Base-by-base conservation (phyloP, 2,329 filamentous ascomycete species). In the Fusarium nelsonii region DNA sequence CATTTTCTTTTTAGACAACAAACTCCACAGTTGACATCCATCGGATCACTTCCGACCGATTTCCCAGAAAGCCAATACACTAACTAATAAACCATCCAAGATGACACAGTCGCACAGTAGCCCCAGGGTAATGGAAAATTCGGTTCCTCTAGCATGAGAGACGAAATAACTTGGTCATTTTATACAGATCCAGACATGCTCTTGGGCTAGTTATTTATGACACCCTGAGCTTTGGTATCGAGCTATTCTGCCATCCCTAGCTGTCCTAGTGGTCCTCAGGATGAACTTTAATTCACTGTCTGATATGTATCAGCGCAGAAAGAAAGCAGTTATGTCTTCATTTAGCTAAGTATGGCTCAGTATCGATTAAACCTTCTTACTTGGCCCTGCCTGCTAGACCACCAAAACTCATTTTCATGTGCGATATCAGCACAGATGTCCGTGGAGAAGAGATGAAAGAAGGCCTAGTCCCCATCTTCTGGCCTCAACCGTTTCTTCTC, bases 11-110 rank as follows among this genome's bases (percentile, higher is more conserved):
- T 37, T 50, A 56, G 33, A 18, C 34, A 32, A 30, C 60, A 39
- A 32, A 30, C 60, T 58, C 66, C 53, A 70, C 50, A 53, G 43
- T 33, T 54, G 48, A 16, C 32, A 37, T n/a, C 54, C 23, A 33
- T 65, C 58, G 64, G 65, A 37, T 52, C 37, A 16, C 28, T 23
- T 9, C 65, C 65, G 65, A 68, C 46, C 4, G 10, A 58, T 18
- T 69, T 66, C 39, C 51, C 10, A 54, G 43, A 20, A 39, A 48
- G 50, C 53, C 12, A 68, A 65, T 56, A 30, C 44, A 28, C 15
- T 15, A 12, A 34, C 15, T 15, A 12, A 30, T 9, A 23, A 58
- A 11, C n/a, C 20, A n/a, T 32, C 12, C 23, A 9, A 28, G 26
- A 45, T 30, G 6, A 45, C 30, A 30, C 23, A 23, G 23, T 23